Evolutionary conservation across 2,329 filamentous ascomycete genomes (phyloP).

Genomic region (Aaosphaeria pasadenensis): DNA sequence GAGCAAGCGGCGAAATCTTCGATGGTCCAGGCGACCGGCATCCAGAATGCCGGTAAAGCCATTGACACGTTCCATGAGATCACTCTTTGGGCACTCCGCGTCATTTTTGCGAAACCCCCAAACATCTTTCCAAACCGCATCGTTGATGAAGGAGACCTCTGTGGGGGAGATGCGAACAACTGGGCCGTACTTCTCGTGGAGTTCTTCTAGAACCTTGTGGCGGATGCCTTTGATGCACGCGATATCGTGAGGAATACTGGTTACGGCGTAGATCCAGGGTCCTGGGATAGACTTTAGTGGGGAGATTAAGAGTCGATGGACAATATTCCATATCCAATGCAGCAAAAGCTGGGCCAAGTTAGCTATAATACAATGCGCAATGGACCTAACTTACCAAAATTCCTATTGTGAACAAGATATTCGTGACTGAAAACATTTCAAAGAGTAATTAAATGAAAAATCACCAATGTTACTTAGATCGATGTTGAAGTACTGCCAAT

Average conservation of each 20-base stretch:
- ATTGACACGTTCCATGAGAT: not conserved
- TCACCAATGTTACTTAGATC: no score
- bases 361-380: not conserved
- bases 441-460: no score
- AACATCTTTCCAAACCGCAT: slow-evolving; percentile 20
- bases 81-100: not conserved
- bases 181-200: slow-evolving; percentile 33
- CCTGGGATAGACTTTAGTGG: not conserved
- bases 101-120: slow-evolving; percentile 17
- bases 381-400: no score
- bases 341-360: not conserved
- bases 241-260: not conserved
- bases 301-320: not conserved
- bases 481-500: no score
- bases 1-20: slow-evolving; percentile 23
- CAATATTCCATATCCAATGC: not conserved
- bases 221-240: not conserved
- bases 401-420: no score
- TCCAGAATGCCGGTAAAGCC: not conserved
- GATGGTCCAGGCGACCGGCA: slow-evolving; percentile 3
- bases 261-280: not conserved
- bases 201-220: slow-evolving; percentile 8
- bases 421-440: no score
- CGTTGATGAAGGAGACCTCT: slow-evolving; percentile 31
- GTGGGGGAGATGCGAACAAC: slow-evolving; percentile 34